These are phyloP conservation scores for Lophiotrema nucula DNA, from an alignment of 495 filamentous ascomycete genomes.

Conservation along the genomic window DNA sequence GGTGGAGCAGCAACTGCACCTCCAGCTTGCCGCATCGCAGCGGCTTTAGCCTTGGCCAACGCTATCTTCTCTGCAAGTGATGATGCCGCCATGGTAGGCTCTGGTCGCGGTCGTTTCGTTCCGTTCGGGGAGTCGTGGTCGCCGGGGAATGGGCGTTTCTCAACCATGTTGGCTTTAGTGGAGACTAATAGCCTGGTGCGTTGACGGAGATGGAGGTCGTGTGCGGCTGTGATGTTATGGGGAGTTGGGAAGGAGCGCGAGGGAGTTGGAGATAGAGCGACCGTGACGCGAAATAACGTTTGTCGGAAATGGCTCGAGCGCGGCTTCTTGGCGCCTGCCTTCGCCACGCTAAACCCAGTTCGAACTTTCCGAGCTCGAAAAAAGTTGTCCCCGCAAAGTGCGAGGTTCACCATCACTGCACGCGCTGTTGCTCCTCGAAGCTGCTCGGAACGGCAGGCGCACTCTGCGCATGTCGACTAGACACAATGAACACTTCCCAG, in stretches of 20 bases:
- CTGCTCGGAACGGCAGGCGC: constrained; percentile 4
- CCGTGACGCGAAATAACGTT: constrained; percentile 1
- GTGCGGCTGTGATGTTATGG: background rate
- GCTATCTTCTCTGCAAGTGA: constrained; percentile 22
- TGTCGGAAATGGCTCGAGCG: background rate
- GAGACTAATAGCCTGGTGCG: background rate
- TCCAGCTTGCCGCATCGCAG: constrained; percentile 36
- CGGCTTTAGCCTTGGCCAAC: constrained; percentile 23
- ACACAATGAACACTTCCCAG: constrained; percentile 76
- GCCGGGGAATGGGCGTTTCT: constrained; percentile 61
- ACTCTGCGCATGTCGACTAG: too few species aligned
- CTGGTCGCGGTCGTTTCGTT: constrained; percentile 51
- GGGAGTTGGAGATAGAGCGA: background rate
- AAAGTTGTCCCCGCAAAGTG: constrained; percentile 19
- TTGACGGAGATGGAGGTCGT: background rate
- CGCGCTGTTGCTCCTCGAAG: background rate
- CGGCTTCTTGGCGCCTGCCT: constrained; percentile 4
- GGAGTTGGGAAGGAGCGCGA: background rate
- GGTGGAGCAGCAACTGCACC: too few species aligned
- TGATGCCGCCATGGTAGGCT: constrained; percentile 29
- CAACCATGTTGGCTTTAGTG: constrained; percentile 49
- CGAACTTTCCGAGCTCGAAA: constrained; percentile 16
- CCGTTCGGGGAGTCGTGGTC: constrained; percentile 47
- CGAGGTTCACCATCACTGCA: background rate
- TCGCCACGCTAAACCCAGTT: constrained; percentile 8